Evolutionary conservation across 345 rosid genomes (phyloP).

Genomic region (Raphanus raphanistrum): DNA sequence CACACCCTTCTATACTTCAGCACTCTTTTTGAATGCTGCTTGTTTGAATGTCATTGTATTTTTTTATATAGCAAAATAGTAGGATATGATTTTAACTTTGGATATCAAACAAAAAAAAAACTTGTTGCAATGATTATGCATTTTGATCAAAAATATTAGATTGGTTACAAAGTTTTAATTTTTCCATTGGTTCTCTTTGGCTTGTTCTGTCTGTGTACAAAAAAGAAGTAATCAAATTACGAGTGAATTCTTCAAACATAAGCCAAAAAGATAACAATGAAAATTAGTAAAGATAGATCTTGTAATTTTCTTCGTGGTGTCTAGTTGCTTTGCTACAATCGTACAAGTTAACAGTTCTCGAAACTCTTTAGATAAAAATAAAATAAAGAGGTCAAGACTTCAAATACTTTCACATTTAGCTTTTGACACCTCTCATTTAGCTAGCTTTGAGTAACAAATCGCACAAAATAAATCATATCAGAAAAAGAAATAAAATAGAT

Average conservation of each 20-base stretch:
- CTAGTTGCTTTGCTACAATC: neutral
- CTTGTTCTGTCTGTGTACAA: neutral
- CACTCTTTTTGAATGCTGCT: conserved; percentile 4
- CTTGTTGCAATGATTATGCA: neutral
- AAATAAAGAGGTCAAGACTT: no score
- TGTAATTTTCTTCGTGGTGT: no score
- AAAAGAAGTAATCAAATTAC: neutral
- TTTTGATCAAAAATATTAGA: neutral
- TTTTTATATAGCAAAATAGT: neutral
- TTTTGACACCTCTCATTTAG: no score
- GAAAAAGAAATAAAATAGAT: neutral
- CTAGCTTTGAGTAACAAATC: neutral
- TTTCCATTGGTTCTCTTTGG: neutral
- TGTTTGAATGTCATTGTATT: conserved; percentile 14
- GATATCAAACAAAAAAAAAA: no score
- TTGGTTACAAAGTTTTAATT: neutral
- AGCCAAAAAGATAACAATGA: no score
- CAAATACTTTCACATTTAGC: no score
- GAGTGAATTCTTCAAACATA: neutral
- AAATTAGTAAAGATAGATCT: no score
- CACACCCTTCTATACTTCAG: neutral
- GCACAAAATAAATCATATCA: conserved; percentile 2
- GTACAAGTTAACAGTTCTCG: neutral
- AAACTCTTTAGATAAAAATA: no score
- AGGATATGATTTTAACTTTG: neutral